Evolutionary conservation across 805 yeast species (phyloP).

Genomic region (Kodamaea nitidulidarum): DNA sequence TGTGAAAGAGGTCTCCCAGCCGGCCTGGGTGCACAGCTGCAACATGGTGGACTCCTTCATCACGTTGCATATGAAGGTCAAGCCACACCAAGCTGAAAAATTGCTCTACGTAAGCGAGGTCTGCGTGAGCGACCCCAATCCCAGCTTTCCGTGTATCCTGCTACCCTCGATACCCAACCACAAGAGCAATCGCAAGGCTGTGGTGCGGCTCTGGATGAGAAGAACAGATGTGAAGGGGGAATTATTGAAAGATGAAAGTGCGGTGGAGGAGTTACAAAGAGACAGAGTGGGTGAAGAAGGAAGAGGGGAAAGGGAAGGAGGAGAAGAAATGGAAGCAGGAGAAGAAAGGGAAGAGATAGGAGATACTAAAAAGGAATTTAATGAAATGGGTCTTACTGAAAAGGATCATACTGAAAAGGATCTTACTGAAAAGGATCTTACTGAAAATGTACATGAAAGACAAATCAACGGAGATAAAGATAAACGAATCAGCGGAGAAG

Average conservation of each 20-base stretch:
- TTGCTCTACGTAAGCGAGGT: slow-evolving; percentile 34
- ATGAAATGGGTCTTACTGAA: no score
- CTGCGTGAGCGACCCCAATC: slow-evolving; percentile 16
- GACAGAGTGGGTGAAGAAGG: no score
- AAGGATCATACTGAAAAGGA: neutral
- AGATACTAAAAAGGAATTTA: no score
- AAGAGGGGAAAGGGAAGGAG: no score
- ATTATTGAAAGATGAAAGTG: no score
- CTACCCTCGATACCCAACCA: slow-evolving; percentile 19
- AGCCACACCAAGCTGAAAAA: slow-evolving; percentile 7
- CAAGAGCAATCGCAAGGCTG: slow-evolving; percentile 5
- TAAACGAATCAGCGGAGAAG: neutral
- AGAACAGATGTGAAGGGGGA: neutral
- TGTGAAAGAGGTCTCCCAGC: neutral
- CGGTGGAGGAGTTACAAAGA: no score
- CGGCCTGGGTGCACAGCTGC: slow-evolving; percentile 7
- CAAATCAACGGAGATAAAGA: neutral
- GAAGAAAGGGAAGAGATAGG: no score
- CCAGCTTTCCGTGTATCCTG: slow-evolving; percentile 25
- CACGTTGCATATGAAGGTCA: slow-evolving; percentile 18
- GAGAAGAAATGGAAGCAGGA: no score
- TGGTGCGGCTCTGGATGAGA: slow-evolving; percentile 6
- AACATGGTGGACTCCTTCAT: slow-evolving; percentile 20
- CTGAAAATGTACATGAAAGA: neutral
- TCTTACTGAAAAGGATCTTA: neutral